These are phyloP conservation scores for Lepidium aucheri DNA, from an alignment of 345 rosid genomes.

Conservation along the genomic window DNA sequence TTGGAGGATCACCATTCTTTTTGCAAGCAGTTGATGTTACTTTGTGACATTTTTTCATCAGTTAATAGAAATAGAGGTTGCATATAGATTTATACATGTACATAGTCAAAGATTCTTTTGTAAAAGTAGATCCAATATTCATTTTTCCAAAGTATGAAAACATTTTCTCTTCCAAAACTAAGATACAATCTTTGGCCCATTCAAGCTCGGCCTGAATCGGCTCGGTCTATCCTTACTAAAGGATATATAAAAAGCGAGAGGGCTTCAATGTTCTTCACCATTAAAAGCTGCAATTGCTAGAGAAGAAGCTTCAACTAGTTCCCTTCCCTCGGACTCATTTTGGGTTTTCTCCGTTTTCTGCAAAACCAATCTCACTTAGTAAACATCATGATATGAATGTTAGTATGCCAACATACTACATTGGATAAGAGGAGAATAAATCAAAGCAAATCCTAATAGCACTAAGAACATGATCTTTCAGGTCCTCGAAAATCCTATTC, in stretches of 20 bases:
- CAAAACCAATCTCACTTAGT: background rate
- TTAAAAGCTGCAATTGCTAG: background rate
- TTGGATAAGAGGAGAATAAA: background rate
- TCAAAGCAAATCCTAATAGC: background rate
- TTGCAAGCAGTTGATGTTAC: conserved; percentile 25
- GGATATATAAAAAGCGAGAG: background rate
- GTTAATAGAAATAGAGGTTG: background rate
- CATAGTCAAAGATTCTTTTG: conserved; percentile 5
- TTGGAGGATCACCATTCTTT: conserved; percentile 52
- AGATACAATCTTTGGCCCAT: background rate
- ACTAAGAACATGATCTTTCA: background rate
- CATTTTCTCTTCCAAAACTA: background rate
- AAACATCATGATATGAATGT: background rate
- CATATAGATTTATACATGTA: conserved; percentile 7
- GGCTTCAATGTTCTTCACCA: conserved; percentile 12
- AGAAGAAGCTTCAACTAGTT: conserved; percentile 2
- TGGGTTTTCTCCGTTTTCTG: background rate
- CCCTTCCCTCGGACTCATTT: background rate
- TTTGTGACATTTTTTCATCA: conserved; percentile 1
- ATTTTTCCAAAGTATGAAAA: background rate
- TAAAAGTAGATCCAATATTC: background rate
- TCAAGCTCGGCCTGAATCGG: background rate
- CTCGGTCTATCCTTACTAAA: background rate
- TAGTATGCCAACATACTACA: background rate
- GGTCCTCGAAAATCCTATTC: background rate